Evolutionary conservation across 2,329 filamentous ascomycete species (phyloP).

Genomic region (Colletotrichum cereale): DNA sequence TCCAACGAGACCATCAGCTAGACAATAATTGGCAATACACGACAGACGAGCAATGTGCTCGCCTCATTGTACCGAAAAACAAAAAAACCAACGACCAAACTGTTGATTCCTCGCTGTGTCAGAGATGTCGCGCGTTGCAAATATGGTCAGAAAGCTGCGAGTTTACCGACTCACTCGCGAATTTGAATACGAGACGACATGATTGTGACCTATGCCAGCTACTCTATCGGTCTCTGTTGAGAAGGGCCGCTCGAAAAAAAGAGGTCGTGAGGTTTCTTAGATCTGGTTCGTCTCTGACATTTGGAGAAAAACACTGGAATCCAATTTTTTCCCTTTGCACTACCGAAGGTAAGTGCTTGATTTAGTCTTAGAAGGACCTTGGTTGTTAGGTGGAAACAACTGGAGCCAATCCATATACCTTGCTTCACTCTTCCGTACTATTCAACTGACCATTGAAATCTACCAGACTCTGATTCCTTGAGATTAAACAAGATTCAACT

Average conservation of each 20-base stretch:
- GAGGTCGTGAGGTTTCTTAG: not conserved
- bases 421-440: not conserved
- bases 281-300: not conserved
- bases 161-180: not conserved
- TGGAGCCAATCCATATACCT: not conserved
- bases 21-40: not conserved
- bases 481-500: not conserved
- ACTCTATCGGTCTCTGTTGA: not conserved
- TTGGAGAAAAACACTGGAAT: not conserved
- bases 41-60: not conserved
- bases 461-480: not conserved
- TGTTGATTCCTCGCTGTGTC: not conserved
- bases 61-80: not conserved
- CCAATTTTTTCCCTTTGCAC: not conserved
- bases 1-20: not conserved
- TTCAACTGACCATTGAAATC: not conserved
- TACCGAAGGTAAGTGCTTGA: not conserved
- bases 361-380: not conserved
- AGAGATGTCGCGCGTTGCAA: not conserved
- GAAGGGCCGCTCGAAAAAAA: not conserved
- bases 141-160: not conserved
- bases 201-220: not conserved
- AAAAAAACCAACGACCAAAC: not conserved
- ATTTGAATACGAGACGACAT: not conserved
- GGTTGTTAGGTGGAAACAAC: not conserved